Evolutionary conservation across 192 early-diverging fungal genomes (phyloP).

Genomic region (Rhizoclosmatium globosum): DNA sequence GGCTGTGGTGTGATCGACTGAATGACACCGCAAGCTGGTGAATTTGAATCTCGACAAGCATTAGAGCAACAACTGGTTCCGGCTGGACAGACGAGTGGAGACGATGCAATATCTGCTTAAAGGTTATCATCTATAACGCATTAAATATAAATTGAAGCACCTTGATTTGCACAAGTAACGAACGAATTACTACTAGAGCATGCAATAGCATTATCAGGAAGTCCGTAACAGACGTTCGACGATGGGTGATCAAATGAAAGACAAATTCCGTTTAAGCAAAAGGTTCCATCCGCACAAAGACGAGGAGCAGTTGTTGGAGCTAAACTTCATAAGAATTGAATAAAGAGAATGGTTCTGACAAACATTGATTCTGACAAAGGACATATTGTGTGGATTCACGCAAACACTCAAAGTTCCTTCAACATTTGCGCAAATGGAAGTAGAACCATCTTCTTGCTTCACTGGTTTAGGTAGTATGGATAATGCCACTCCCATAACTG

Average conservation of each 20-base stretch:
- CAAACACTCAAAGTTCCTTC: background rate
- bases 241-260: background rate
- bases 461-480: background rate
- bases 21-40: background rate
- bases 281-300: constrained; percentile 5
- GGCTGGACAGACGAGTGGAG: background rate
- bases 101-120: background rate
- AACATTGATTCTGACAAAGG: background rate
- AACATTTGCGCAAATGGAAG: constrained; percentile 4
- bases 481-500: background rate
- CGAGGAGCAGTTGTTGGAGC: background rate
- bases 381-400: constrained; percentile 13
- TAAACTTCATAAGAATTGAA: background rate
- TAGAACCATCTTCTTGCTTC: background rate
- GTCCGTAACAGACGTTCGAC: background rate
- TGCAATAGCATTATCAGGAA: background rate
- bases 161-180: constrained; percentile 10
- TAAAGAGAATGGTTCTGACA: background rate
- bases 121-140: background rate
- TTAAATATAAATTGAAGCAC: background rate
- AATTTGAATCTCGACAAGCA: background rate
- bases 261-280: constrained; percentile 8
- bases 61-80: constrained; percentile 5
- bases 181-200: constrained; percentile 5
- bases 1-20: background rate